Evolutionary conservation across 2,329 filamentous ascomycete species (phyloP), one percentile per base, ranked within the genome.

Genomic region (Fusarium verrucosum): DNA sequence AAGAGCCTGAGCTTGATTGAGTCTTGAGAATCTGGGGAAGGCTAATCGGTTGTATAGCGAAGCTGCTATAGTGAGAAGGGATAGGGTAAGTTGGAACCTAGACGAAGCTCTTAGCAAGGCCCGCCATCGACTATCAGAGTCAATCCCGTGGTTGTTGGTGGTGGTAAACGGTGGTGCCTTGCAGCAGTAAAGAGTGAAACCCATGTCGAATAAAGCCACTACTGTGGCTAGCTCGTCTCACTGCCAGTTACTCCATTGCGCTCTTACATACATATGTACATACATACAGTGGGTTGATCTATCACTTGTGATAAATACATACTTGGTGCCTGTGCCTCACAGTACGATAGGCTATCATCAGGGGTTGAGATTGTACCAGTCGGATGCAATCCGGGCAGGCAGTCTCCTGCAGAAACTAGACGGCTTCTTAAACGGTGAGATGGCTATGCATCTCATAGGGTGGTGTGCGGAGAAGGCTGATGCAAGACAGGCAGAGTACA

Each of bases 201-300:
- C 41, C 50, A 35, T 58, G 58, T 42, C 52, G 36, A 47, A 37
- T 54, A 35, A 41, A 45, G 17, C 23, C 57, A 44, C 59, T 62
- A 47, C 45, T 47, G 23, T 36, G 33, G 22, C 36, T 58, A 59
- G 55, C 43, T 50, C 41, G 55, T 23, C 32, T 32, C 25, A 40
- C 17, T 65, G 43, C 62, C 62, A 62, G 62, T 46, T 46, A 14
- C 52, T 66, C 62, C 62, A 57, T 60, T 33, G n/a, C n/a, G 38
- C 41, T n/a, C n/a, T n/a, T n/a, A n/a, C n/a, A n/a, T n/a, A n/a
- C n/a, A n/a, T n/a, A n/a, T n/a, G n/a, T n/a, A n/a, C n/a, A n/a
- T n/a, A n/a, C n/a, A n/a, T n/a, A n/a, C n/a, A n/a, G n/a, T 6
- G 33, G 5, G 33, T 47, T 40, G 33, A 17, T 57, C 25, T 38